Evolutionary conservation across 83 land plant species (phyloP).

Genomic region (Picea mariana): DNA sequence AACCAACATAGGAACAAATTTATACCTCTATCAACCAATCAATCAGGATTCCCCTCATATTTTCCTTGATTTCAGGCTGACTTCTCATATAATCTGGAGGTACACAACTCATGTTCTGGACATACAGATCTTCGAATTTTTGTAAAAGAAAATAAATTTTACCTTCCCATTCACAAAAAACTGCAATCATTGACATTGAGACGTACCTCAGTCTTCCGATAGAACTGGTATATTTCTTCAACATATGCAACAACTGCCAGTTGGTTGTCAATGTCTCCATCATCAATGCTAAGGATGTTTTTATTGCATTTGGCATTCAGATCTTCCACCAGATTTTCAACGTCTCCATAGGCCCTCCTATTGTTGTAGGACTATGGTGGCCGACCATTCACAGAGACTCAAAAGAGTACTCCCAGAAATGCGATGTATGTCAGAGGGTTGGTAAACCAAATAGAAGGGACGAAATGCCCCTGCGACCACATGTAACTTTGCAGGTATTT

Average conservation of each 20-base stretch:
- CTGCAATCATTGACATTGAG: not conserved
- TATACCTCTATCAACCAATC: constrained; percentile 59
- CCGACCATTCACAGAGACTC: too few species aligned
- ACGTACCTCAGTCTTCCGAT: constrained; percentile 49
- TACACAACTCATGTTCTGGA: constrained; percentile 5
- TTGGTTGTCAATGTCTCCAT: constrained; percentile 39
- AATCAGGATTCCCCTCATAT: constrained; percentile 46
- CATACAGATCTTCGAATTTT: not conserved
- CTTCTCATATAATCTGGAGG: constrained; percentile 35
- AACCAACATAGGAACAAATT: not conserved
- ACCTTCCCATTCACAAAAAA: not conserved
- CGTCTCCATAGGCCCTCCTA: constrained; percentile 26
- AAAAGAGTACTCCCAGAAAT: too few species aligned
- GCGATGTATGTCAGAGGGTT: too few species aligned
- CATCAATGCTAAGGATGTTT: constrained; percentile 41
- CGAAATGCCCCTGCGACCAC: too few species aligned
- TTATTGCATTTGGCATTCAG: constrained; percentile 20
- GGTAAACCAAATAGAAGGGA: too few species aligned
- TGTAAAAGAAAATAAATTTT: not conserved
- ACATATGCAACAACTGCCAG: constrained; percentile 73
- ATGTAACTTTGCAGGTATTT: too few species aligned
- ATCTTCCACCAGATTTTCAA: constrained; percentile 30
- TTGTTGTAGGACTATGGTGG: not conserved
- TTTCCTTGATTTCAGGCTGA: constrained; percentile 44
- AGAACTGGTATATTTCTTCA: constrained; percentile 53